Conservation (phyloP, 306 rosid species). For the Chamaecrista fasciculata region DNA sequence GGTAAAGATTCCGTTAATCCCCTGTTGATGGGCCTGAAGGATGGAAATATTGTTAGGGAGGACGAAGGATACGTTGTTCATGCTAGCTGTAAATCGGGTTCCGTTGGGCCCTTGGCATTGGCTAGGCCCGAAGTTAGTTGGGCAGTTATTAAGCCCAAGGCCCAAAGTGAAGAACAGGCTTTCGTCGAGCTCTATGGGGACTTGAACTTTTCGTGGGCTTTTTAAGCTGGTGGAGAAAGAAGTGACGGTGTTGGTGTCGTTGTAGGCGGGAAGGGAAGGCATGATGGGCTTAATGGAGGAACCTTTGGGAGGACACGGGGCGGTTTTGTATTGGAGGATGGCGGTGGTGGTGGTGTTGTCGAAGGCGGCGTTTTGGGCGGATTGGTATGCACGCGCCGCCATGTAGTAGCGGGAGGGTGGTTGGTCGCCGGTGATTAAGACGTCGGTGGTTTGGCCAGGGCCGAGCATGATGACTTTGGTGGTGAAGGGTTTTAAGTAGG, state of each 20-base stretch:
- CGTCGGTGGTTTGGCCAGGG: constrained; percentile 97
- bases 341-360: constrained; percentile 94
- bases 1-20: constrained; percentile 69
- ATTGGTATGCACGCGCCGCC: constrained; percentile 76
- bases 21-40: constrained; percentile 62
- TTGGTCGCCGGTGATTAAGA: constrained; percentile 69
- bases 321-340: constrained; percentile 63
- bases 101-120: constrained; percentile 90
- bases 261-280: constrained; percentile 72
- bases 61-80: constrained; percentile 75
- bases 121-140: constrained; percentile 30
- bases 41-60: constrained; percentile 66
- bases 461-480: constrained; percentile 78
- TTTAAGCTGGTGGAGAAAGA: constrained; percentile 57
- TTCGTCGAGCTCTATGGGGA: constrained; percentile 73
- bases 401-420: constrained; percentile 65
- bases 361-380: constrained; percentile 70
- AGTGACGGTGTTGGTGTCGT: constrained; percentile 77
- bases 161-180: constrained; percentile 68
- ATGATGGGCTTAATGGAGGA: constrained; percentile 41
- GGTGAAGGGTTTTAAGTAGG: constrained; percentile 82
- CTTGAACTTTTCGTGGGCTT: constrained; percentile 54
- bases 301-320: constrained; percentile 43
- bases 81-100: constrained; percentile 81
- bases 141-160: constrained; percentile 77